These are phyloP conservation scores for Copromyces sp. DNA, from an alignment of 495 filamentous ascomycete species.

Conservation along the genomic window DNA sequence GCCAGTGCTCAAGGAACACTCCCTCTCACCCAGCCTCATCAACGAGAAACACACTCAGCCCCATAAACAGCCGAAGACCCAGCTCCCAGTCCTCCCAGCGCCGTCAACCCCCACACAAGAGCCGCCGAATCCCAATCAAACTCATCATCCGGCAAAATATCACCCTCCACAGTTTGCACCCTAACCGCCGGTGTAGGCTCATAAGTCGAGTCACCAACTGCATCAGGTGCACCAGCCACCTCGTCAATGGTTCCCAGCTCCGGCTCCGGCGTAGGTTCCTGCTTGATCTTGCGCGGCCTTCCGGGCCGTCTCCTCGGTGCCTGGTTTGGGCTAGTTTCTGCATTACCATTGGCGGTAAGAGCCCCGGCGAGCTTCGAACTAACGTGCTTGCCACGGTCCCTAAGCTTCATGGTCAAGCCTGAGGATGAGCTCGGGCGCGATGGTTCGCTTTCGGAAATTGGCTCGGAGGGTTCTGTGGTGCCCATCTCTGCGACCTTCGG, in stretches of 20 bases:
- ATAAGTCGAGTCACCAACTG: slow-evolving; percentile 16
- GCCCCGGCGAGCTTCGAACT: background rate
- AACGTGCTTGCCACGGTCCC: background rate
- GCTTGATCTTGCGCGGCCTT: slow-evolving; percentile 22
- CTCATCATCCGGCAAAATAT: slow-evolving; percentile 22
- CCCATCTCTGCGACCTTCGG: background rate
- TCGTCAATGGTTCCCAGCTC: slow-evolving; percentile 11
- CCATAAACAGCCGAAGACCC: slow-evolving; percentile 34
- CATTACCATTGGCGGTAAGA: background rate
- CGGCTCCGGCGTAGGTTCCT: slow-evolving; percentile 13
- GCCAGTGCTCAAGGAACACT: background rate
- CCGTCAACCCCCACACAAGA: slow-evolving; percentile 34
- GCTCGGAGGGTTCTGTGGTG: background rate
- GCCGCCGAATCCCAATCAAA: slow-evolving; percentile 38
- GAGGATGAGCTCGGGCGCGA: background rate
- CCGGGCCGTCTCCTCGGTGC: slow-evolving; percentile 11
- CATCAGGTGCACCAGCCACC: background rate
- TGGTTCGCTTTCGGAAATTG: background rate
- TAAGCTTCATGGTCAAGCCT: background rate
- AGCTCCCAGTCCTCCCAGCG: slow-evolving; percentile 30
- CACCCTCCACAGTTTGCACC: slow-evolving; percentile 16
- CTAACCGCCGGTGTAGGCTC: slow-evolving; percentile 16
- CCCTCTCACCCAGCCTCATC: background rate
- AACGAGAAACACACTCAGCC: slow-evolving; percentile 32
- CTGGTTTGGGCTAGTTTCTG: background rate